Base-by-base conservation (phyloP, 148 eudicot genomes). In the Persicaria tinctoria region DNA sequence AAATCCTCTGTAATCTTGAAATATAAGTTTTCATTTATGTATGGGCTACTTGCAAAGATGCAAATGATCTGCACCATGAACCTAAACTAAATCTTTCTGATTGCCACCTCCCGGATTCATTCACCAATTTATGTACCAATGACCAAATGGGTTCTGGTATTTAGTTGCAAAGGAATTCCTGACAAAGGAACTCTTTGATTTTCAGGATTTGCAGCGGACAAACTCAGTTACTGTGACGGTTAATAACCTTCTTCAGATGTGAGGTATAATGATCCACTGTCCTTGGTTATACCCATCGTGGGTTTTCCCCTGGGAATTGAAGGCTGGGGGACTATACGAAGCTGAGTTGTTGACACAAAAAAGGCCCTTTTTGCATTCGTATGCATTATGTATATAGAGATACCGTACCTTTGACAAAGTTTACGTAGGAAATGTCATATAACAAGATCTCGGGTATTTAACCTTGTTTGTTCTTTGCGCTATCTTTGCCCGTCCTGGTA, bases 181-280 rank as follows among this genome's bases (percentile, higher is more conserved):
- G 46, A 56, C 49, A 45, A 32, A 38, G 23, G 45, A 27, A 70
- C 73, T 9, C 2, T 46, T 6, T n/a, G 13, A 7, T 45, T 74
- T 87, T 74, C 96, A 95, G 99, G 97, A 95, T 70, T 80, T 95
- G 87, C 99, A 92, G 85, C 87, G 84, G 64, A 95, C 99, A 48
- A 87, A 90, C 78, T 90, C 96, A 8, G 99, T 85, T 23, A 78
- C 92, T 38, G 91, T 91, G 73, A 92, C 97, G 76, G 94, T 95
- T 71, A 95, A 95, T 88, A 95, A 95, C 86, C 97, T 95, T 80
- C 93, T 95, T 81, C 99, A 92, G 80, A 86, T 90, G 92, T 90
- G 86, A 95, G 73, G 32, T 64, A 64, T 64, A n/a, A 41, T 41
- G 17, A 32, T 64, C 70, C 7, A 41, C 70, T 5, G 17, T 64